phyloP scores from a whole-genome alignment of 345 rosid species.

The Aquilaria yunnanensis region DNA sequence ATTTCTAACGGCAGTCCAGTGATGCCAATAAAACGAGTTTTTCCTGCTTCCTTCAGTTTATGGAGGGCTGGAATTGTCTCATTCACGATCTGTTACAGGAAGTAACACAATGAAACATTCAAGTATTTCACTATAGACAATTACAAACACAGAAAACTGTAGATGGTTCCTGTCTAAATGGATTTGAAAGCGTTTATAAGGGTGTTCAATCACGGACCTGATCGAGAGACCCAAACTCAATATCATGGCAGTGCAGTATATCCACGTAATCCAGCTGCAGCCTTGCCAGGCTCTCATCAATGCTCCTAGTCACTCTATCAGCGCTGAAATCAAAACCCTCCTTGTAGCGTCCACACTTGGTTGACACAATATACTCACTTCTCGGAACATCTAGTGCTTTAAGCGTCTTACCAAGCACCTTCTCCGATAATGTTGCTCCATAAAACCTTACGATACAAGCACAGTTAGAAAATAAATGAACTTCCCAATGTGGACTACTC shows the following conservation, averaged over 20 bases:
- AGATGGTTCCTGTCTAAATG: neutral
- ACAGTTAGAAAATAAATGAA: neutral
- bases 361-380: constrained; percentile 70
- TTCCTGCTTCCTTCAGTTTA: constrained; percentile 75
- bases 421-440: constrained; percentile 90
- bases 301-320: constrained; percentile 77
- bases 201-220: constrained; percentile 40
- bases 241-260: constrained; percentile 87
- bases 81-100: constrained; percentile 48
- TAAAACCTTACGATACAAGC: constrained; percentile 42
- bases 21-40: constrained; percentile 81
- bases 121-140: neutral
- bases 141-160: neutral
- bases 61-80: constrained; percentile 95
- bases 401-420: constrained; percentile 80
- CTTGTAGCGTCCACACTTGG: constrained; percentile 74
- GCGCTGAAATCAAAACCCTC: constrained; percentile 94
- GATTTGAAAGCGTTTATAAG: neutral
- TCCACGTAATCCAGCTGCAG: constrained; percentile 92
- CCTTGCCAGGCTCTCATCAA: constrained; percentile 80
- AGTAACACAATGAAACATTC: constrained; percentile 10
- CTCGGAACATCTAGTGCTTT: constrained; percentile 73
- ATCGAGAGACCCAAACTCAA: constrained; percentile 84
- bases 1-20: constrained; percentile 76
- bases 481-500: neutral